Evolutionary conservation across 2,329 filamentous ascomycete genomes (phyloP).

Genomic region (Aspergillus sp.): DNA sequence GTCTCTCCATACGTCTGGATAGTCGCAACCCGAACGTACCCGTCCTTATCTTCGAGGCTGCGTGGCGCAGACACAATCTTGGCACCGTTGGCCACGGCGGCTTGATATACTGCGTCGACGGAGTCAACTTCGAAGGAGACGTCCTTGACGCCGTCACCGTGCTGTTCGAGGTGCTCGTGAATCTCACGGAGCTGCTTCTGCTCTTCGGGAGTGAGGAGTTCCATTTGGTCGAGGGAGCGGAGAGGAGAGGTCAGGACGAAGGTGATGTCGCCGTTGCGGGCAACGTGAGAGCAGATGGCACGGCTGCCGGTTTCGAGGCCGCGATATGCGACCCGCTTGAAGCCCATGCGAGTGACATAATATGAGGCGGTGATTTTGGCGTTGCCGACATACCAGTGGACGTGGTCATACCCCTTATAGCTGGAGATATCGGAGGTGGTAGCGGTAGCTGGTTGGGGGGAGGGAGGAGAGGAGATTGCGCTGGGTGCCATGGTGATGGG

Average conservation of each 20-base stretch:
- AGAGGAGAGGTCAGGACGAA: constrained; percentile 48
- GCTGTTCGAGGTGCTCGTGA: constrained; percentile 77
- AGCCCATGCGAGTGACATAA: constrained; percentile 86
- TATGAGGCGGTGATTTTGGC: constrained; percentile 92
- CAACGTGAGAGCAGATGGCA: constrained; percentile 77
- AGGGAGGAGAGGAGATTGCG: constrained; percentile 31
- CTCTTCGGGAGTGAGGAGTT: constrained; percentile 60
- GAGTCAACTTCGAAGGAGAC: constrained; percentile 94
- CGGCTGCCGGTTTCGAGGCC: constrained; percentile 87
- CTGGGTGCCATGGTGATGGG: constrained; percentile 31
- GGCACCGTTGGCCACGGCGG: constrained; percentile 62
- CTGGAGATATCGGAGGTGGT: constrained; percentile 33
- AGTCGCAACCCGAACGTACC: constrained; percentile 71
- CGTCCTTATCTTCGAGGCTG: constrained; percentile 64
- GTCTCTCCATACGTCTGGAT: constrained; percentile 95
- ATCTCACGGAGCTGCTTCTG: constrained; percentile 69
- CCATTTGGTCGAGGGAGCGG: constrained; percentile 66
- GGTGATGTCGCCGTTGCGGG: constrained; percentile 46
- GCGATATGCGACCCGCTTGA: constrained; percentile 77
- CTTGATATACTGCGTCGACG: constrained; percentile 75
- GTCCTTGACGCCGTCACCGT: constrained; percentile 93
- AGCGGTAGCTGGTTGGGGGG: constrained; percentile 15
- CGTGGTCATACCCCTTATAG: constrained; percentile 83
- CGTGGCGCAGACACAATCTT: constrained; percentile 46
- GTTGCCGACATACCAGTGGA: constrained; percentile 96